A percentile compares a stretch with the other conserved stretches of the same genome.
These are phyloP conservation scores for Ambrosia trifida DNA, from an alignment of 129 eudicot genomes.

Conservation along the genomic window DNA sequence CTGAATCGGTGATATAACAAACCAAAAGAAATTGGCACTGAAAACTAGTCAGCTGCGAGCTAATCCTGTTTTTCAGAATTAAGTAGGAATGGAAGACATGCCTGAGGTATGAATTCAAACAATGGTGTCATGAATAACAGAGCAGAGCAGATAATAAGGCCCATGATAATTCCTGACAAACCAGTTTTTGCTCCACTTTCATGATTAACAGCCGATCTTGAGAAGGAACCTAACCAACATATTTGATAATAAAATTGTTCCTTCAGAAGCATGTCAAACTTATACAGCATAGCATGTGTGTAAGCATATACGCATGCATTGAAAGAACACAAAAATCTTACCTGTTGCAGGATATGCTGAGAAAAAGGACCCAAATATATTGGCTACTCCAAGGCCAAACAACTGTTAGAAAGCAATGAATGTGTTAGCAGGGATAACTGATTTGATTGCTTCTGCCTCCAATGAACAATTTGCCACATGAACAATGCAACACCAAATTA, in stretches of 20 bases:
- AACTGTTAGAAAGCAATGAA: constrained; percentile 50
- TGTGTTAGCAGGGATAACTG: constrained; percentile 8
- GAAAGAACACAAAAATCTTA: constrained; percentile 30
- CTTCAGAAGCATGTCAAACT: constrained; percentile 25
- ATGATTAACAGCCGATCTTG: constrained; percentile 97
- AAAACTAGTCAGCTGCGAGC: constrained; percentile 5
- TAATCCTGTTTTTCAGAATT: constrained; percentile 3
- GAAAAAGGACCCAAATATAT: constrained; percentile 82
- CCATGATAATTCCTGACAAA: constrained; percentile 80
- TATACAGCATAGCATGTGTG: constrained; percentile 2
- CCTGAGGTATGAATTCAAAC: constrained; percentile 96
- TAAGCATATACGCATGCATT: background rate
- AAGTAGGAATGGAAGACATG: constrained; percentile 20
- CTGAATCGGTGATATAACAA: background rate
- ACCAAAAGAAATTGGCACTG: background rate
- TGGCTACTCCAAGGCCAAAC: constrained; percentile 98
- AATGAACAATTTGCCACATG: background rate
- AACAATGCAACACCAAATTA: background rate
- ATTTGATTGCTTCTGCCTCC: constrained; percentile 5
- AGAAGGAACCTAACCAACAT: constrained; percentile 74
- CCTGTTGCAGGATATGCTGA: constrained; percentile 96
- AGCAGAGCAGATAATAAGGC: constrained; percentile 73
- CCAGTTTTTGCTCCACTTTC: constrained; percentile 99
- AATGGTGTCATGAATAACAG: constrained; percentile 84
- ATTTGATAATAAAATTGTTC: constrained; percentile 15